Evolutionary conservation across 2,329 filamentous ascomycete genomes (phyloP).

Genomic region (Trichoderma lentiforme): DNA sequence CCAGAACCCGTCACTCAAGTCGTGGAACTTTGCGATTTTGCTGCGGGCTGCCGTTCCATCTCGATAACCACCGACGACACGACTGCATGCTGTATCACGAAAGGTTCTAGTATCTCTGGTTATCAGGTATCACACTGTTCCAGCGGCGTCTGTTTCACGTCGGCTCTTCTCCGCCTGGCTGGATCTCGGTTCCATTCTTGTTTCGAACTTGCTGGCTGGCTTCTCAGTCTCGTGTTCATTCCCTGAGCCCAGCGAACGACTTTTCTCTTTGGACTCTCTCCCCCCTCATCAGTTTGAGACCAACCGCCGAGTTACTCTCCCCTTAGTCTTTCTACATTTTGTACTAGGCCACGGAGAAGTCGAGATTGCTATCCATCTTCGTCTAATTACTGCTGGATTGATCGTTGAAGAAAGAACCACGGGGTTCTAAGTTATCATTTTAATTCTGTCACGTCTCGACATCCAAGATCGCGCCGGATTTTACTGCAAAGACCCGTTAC

Average conservation of each 20-base stretch:
- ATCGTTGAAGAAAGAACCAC: background rate
- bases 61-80: slow-evolving; percentile 44
- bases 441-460: background rate
- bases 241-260: background rate
- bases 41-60: slow-evolving; percentile 48
- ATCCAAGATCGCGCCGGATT: background rate
- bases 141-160: slow-evolving; percentile 49
- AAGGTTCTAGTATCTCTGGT: slow-evolving; percentile 42
- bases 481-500: background rate
- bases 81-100: slow-evolving; percentile 50
- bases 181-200: slow-evolving; percentile 11
- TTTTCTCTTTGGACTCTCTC: background rate
- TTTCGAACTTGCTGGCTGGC: slow-evolving; percentile 6
- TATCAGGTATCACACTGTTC: slow-evolving; percentile 46
- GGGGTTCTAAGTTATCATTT: background rate
- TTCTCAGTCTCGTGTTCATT: background rate
- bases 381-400: background rate
- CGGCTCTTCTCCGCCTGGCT: slow-evolving; percentile 27
- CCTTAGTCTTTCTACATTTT: background rate
- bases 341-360: background rate
- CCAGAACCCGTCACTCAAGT: slow-evolving; percentile 29
- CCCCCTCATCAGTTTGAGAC: background rate
- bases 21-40: slow-evolving; percentile 29
- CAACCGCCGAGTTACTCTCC: background rate
- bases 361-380: background rate